A percentile compares a stretch with the other conserved stretches of the same genome.
These are phyloP conservation scores for Neurospora terricola DNA, from an alignment of 495 filamentous ascomycete genomes.

Conservation along the genomic window DNA sequence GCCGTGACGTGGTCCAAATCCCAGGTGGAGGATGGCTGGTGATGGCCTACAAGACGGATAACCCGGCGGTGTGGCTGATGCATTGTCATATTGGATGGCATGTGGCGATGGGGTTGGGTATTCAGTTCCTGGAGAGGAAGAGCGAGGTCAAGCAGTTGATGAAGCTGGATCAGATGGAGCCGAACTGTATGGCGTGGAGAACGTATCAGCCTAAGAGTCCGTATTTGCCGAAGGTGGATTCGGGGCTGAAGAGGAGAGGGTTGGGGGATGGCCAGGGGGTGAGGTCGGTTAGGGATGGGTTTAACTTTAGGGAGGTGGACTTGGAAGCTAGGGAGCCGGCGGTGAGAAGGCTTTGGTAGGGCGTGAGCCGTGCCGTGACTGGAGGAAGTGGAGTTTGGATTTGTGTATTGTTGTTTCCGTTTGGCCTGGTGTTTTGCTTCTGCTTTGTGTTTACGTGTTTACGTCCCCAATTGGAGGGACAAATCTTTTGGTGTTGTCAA, in stretches of 20 bases:
- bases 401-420: no score
- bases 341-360: no score
- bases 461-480: no score
- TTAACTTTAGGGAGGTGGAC: no score
- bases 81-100: constrained; percentile 47
- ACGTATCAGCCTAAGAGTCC: constrained; percentile 22
- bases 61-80: constrained; percentile 37
- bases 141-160: constrained; percentile 28
- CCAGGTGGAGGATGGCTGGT: constrained; percentile 25
- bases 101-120: constrained; percentile 31
- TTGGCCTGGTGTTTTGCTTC: no score
- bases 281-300: background rate
- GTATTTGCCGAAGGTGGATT: constrained; percentile 16
- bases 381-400: no score
- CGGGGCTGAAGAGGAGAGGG: constrained; percentile 4
- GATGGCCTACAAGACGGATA: constrained; percentile 37
- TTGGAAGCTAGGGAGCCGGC: no score
- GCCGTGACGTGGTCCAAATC: constrained; percentile 31
- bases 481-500: no score
- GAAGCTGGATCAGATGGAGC: constrained; percentile 21
- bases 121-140: constrained; percentile 37
- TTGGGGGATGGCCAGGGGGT: background rate
- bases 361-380: no score
- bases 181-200: constrained; percentile 34
- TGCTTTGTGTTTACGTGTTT: no score